Percentiles rank a stretch among this genome's conserved stretches.
Conservation (phyloP, 495 filamentous ascomycete genomes). For the Acidomyces sp. region DNA sequence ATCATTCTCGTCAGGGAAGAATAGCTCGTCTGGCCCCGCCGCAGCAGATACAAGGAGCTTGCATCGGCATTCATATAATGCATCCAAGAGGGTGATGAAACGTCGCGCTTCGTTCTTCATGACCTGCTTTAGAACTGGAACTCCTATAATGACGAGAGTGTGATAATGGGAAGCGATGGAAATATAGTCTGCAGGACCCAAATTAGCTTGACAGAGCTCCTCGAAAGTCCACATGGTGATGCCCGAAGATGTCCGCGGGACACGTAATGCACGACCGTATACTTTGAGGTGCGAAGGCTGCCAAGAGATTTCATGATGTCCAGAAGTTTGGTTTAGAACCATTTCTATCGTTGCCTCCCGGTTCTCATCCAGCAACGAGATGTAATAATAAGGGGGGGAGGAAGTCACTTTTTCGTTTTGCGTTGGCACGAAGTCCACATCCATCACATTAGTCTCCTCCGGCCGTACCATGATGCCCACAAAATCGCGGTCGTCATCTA, state of each 20-base stretch:
- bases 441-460: not conserved
- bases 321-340: slow-evolving; percentile 1
- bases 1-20: slow-evolving; percentile 69
- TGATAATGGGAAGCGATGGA: slow-evolving; percentile 56
- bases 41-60: slow-evolving; percentile 46
- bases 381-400: slow-evolving; percentile 4
- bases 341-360: slow-evolving; percentile 1
- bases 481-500: slow-evolving; percentile 11
- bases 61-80: slow-evolving; percentile 56
- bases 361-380: not conserved
- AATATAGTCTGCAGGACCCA: slow-evolving; percentile 62
- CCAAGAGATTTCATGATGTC: slow-evolving; percentile 30
- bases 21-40: slow-evolving; percentile 49
- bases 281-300: slow-evolving; percentile 37
- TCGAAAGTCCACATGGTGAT: slow-evolving; percentile 44
- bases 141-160: slow-evolving; percentile 48
- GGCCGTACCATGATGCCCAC: slow-evolving; percentile 20
- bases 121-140: slow-evolving; percentile 42
- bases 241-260: slow-evolving; percentile 38
- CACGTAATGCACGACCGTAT: slow-evolving; percentile 43
- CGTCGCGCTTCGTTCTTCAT: slow-evolving; percentile 61
- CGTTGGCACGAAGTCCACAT: not conserved
- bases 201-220: slow-evolving; percentile 40
- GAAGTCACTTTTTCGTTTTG: slow-evolving; percentile 26
- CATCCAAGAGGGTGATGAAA: slow-evolving; percentile 59